These are phyloP conservation scores for Musa balbisiana DNA, from an alignment of 202 grass and related monocot genomes.

Conservation along the genomic window DNA sequence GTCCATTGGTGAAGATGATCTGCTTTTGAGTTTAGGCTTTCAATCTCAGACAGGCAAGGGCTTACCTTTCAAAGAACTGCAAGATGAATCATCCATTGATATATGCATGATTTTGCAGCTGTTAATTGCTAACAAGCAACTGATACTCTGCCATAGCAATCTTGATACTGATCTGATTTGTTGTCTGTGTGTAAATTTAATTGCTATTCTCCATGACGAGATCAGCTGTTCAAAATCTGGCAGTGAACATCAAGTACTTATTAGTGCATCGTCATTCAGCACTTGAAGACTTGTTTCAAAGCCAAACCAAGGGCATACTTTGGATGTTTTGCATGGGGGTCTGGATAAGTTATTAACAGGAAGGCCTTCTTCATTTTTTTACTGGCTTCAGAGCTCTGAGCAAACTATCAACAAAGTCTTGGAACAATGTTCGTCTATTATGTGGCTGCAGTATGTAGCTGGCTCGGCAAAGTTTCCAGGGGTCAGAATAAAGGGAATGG, in stretches of 20 bases:
- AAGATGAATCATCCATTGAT: conserved; percentile 77
- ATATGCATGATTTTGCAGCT: conserved; percentile 87
- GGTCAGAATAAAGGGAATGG: conserved; percentile 97
- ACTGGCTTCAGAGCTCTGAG: conserved; percentile 80
- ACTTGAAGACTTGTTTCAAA: conserved; percentile 81
- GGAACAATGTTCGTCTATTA: conserved; percentile 80
- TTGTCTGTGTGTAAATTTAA: conserved; percentile 88
- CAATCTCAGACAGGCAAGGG: conserved; percentile 54
- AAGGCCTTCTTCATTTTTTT: conserved; percentile 63
- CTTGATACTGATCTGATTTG: conserved; percentile 83
- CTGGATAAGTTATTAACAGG: conserved; percentile 88
- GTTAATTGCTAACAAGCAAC: conserved; percentile 81
- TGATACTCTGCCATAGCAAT: conserved; percentile 91
- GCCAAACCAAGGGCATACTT: conserved; percentile 62
- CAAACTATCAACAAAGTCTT: conserved; percentile 71
- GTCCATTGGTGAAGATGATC: conserved; percentile 84
- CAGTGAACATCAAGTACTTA: conserved; percentile 86
- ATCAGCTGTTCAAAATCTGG: conserved; percentile 57
- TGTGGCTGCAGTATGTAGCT: conserved; percentile 90
- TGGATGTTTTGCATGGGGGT: conserved; percentile 78
- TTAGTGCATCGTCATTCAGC: conserved; percentile 68
- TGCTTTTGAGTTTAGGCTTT: conserved; percentile 69
- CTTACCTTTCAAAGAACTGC: conserved; percentile 38
- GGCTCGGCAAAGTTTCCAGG: conserved; percentile 94
- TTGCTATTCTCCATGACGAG: conserved; percentile 79